Evolutionary conservation across 2,329 filamentous ascomycete genomes (phyloP).

Genomic region (Rutstroemia sp.): DNA sequence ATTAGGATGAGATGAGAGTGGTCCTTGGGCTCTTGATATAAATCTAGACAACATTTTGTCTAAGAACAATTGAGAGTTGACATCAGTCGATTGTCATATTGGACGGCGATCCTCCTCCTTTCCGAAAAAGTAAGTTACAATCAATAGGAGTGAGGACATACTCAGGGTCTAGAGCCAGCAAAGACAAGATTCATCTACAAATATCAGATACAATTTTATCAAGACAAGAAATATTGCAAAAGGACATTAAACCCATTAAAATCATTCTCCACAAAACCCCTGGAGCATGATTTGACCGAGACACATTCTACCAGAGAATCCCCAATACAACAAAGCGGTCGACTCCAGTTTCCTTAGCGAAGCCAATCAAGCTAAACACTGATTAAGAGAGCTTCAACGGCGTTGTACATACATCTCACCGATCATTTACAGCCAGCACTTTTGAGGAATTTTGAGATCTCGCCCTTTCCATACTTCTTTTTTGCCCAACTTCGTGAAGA

Average conservation of each 20-base stretch:
- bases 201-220: neutral
- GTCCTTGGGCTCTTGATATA: conserved; percentile 1
- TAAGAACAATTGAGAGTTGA: neutral
- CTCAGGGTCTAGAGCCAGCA: neutral
- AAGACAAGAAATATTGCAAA: no score
- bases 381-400: conserved; percentile 6
- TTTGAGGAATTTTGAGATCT: conserved; percentile 2
- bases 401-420: conserved; percentile 16
- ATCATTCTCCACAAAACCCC: conserved; percentile 8
- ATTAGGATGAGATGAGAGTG: conserved; percentile 1
- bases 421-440: conserved; percentile 14
- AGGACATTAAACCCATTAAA: no score
- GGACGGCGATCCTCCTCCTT: no score
- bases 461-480: neutral
- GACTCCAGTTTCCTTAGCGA: conserved; percentile 20
- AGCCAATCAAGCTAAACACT: conserved; percentile 20
- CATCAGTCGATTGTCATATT: neutral
- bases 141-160: neutral
- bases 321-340: conserved; percentile 23
- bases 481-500: neutral
- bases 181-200: neutral
- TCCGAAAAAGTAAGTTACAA: no score
- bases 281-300: conserved; percentile 10
- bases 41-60: neutral
- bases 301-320: conserved; percentile 15